A percentile compares a stretch with the other conserved stretches of the same genome.
These are phyloP conservation scores for Cryphonectria parasitica DNA, from an alignment of 2,329 filamentous ascomycete species.

Conservation along the genomic window DNA sequence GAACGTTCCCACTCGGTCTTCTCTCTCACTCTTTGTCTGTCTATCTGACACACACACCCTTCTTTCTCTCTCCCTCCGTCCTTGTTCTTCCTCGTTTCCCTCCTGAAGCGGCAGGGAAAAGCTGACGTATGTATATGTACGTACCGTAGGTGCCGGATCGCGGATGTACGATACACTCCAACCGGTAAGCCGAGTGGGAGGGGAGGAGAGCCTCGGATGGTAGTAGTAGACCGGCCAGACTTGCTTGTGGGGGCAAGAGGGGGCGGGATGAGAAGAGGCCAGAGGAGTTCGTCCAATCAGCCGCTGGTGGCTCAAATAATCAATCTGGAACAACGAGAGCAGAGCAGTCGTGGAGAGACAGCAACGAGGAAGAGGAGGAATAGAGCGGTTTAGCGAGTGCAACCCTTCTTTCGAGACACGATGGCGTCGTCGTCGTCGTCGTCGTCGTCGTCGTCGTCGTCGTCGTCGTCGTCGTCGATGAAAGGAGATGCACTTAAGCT, in stretches of 20 bases:
- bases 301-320: neutral
- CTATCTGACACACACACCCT: neutral
- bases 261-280: neutral
- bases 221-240: no score
- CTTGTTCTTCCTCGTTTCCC: neutral
- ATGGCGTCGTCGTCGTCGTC: neutral
- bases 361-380: no score
- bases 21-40: neutral
- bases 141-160: neutral
- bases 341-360: neutral
- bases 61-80: no score
- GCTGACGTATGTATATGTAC: neutral
- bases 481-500: neutral
- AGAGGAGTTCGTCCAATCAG: neutral
- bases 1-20: neutral
- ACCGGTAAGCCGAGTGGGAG: neutral
- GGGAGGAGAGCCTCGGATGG: no score
- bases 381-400: neutral
- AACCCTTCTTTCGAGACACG: neutral
- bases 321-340: neutral
- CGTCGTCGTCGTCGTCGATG: neutral
- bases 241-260: neutral
- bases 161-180: neutral
- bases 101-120: neutral
- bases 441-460: no score